Conservation (phyloP, 2,329 filamentous ascomycete species). For the Pyrenophora teres region DNA sequence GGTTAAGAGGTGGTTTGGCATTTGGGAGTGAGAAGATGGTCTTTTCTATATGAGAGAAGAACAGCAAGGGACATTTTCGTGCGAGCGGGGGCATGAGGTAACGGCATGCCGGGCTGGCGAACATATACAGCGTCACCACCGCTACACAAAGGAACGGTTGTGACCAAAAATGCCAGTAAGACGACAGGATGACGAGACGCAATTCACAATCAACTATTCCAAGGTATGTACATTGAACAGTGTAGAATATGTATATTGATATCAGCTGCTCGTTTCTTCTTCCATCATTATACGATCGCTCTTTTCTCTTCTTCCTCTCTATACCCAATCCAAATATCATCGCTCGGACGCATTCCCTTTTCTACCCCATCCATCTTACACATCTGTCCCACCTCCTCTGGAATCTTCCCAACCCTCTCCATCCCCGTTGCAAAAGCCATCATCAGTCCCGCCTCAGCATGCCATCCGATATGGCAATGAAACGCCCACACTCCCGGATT, state of each 20-base stretch:
- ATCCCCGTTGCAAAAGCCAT: conserved; percentile 63
- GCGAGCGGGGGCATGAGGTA: too few relatives aligned
- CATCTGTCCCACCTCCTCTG: conserved; percentile 52
- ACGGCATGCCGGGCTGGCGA: too few relatives aligned
- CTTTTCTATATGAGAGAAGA: neutral
- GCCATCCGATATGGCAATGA: conserved; percentile 78
- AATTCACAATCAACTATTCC: neutral
- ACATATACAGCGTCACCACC: neutral
- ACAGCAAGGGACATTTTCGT: neutral
- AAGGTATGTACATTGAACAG: conserved; percentile 2
- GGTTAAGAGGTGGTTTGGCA: conserved; percentile 81
- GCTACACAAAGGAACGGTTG: neutral
- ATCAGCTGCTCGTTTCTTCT: neutral
- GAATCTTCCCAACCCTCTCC: conserved; percentile 52
- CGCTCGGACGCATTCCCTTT: conserved; percentile 55
- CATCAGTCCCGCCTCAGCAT: conserved; percentile 40
- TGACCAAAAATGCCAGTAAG: neutral
- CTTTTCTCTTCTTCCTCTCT: conserved; percentile 7
- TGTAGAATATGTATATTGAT: conserved; percentile 1
- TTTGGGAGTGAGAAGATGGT: conserved; percentile 60
- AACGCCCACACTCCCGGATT: conserved; percentile 66
- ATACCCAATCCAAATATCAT: conserved; percentile 53
- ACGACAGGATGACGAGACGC: neutral
- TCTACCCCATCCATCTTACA: conserved; percentile 53
- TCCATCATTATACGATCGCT: neutral